Evolutionary conservation across 352 stramenopile species (phyloP).

Genomic region (Stephanocyclus meneghinianus): DNA sequence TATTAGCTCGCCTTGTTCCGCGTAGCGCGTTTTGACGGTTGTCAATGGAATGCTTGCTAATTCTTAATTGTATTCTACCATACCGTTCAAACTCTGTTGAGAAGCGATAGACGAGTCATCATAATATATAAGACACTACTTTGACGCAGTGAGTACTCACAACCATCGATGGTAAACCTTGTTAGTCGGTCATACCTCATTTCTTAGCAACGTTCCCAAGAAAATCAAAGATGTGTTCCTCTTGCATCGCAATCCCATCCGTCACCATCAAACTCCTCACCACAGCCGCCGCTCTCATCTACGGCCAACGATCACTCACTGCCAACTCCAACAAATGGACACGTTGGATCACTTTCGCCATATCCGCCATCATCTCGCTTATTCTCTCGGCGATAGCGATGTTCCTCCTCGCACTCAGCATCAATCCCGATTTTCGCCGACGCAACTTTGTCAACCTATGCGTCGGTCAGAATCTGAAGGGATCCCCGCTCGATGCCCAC

Average conservation of each 20-base stretch:
- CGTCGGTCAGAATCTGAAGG: constrained; percentile 24
- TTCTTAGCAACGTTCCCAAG: not conserved
- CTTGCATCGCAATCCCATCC: constrained; percentile 26
- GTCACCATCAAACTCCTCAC: constrained; percentile 35
- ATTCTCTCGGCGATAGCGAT: constrained; percentile 16
- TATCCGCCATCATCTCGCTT: constrained; percentile 30
- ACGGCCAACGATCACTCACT: constrained; percentile 31
- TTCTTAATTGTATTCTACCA: too few species aligned
- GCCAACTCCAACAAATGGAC: constrained; percentile 36
- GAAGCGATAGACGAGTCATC: too few species aligned
- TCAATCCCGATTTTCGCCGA: constrained; percentile 26
- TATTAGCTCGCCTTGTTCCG: too few species aligned
- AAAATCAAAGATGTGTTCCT: constrained; percentile 27
- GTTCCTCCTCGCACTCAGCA: constrained; percentile 29
- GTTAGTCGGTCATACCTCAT: not conserved
- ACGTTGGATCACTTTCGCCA: constrained; percentile 25
- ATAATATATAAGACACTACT: too few species aligned
- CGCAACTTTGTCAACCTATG: constrained; percentile 32
- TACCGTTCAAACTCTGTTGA: too few species aligned
- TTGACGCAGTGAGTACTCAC: too few species aligned
- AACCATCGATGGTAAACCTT: not conserved
- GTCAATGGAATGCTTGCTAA: too few species aligned
- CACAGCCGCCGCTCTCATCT: constrained; percentile 32
- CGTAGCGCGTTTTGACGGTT: too few species aligned
- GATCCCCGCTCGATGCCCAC: constrained; percentile 31